These are phyloP conservation scores for Epichloe sylvatica DNA, from an alignment of 2,329 filamentous ascomycete species.

Conservation along the genomic window DNA sequence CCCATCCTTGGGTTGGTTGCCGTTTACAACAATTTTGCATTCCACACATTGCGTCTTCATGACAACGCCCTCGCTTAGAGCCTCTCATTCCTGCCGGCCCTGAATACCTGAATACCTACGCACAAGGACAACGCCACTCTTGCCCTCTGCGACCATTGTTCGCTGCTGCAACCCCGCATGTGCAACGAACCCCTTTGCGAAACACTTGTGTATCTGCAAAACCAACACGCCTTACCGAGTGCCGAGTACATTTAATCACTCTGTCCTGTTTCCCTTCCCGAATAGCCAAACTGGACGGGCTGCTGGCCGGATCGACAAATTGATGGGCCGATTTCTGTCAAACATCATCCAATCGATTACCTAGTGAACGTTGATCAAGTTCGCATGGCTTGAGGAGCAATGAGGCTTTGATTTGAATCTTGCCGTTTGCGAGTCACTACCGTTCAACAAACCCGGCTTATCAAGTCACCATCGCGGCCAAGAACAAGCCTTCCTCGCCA, in stretches of 20 bases:
- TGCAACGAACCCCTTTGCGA: not conserved
- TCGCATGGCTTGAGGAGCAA: not conserved
- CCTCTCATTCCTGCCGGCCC: not conserved
- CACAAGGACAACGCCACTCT: not conserved
- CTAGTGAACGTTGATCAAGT: not conserved
- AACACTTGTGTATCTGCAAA: not conserved
- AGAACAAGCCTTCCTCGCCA: not conserved
- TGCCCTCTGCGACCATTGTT: not conserved
- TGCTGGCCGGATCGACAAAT: not conserved
- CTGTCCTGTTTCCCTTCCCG: no score
- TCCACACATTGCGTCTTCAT: constrained; percentile 2
- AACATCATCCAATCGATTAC: not conserved
- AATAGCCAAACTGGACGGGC: not conserved
- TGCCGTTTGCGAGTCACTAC: not conserved
- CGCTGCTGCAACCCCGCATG: not conserved
- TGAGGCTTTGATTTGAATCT: not conserved
- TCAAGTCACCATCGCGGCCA: not conserved
- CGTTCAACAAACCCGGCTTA: not conserved
- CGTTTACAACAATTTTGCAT: not conserved
- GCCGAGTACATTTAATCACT: no score
- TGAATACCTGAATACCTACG: not conserved
- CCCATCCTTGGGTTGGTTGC: no score
- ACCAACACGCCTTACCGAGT: not conserved
- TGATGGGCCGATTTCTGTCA: not conserved
- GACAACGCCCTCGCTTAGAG: not conserved